A percentile compares a stretch with the other conserved stretches of the same genome.
phyloP scores from a whole-genome alignment of 106 monocot genomes.

The Dioscorea zingiberensis region DNA sequence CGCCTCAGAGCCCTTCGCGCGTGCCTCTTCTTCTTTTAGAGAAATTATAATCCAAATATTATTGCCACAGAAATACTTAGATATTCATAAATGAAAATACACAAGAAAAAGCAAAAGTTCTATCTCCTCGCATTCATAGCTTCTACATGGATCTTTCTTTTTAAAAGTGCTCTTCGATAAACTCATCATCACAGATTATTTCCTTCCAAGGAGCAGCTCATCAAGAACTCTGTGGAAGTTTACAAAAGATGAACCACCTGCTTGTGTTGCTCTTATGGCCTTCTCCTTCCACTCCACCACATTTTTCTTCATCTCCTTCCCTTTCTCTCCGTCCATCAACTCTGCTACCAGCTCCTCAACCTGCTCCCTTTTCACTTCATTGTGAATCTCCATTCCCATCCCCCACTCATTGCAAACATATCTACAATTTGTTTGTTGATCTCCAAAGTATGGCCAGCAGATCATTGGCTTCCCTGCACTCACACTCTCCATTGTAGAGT shows the following conservation, averaged over 20 bases:
- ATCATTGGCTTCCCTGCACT: slow-evolving; percentile 36
- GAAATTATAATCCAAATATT: too few relatives aligned
- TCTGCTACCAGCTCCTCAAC: slow-evolving; percentile 36
- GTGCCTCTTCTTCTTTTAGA: too few relatives aligned
- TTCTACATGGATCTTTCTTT: too few relatives aligned
- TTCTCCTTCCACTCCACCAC: slow-evolving; percentile 31
- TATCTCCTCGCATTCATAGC: too few relatives aligned
- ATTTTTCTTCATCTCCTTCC: slow-evolving; percentile 35
- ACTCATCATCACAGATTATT: too few relatives aligned
- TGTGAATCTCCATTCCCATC: slow-evolving; percentile 42
- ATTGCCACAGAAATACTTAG: too few relatives aligned
- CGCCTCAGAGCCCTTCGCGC: too few relatives aligned
- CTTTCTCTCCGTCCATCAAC: slow-evolving; percentile 42
- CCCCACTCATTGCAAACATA: slow-evolving; percentile 41
- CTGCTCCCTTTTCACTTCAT: slow-evolving; percentile 26
- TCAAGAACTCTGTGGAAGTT: slow-evolving; percentile 26
- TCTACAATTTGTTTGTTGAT: slow-evolving; percentile 50
- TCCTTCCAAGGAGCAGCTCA: neutral
- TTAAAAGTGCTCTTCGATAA: too few relatives aligned
- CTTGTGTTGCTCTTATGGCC: slow-evolving; percentile 4
- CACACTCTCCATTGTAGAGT: slow-evolving; percentile 55
- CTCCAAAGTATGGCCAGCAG: slow-evolving; percentile 44
- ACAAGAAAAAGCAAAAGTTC: too few relatives aligned
- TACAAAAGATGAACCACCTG: slow-evolving; percentile 20
- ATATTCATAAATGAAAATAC: too few relatives aligned